Evolutionary conservation across 1,139 yeast species (phyloP).

Genomic region (Taiozyma sp.): DNA sequence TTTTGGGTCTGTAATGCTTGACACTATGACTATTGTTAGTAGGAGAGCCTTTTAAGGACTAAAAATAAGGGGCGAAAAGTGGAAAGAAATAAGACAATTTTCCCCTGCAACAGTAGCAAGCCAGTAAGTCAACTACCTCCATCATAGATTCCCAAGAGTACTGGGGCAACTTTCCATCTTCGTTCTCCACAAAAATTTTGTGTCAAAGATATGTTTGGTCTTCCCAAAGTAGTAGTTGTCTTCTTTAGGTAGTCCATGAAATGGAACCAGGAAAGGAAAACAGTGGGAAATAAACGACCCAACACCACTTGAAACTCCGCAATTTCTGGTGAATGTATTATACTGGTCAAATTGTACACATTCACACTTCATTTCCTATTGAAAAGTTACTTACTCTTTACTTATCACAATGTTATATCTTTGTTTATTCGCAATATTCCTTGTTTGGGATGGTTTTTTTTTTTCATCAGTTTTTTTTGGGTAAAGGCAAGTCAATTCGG

Average conservation of each 20-base stretch:
- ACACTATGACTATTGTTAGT: slow-evolving; percentile 9
- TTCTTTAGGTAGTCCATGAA: slow-evolving; percentile 10
- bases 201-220: background rate
- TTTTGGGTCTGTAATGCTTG: slow-evolving; percentile 22
- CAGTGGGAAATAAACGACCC: too few species aligned
- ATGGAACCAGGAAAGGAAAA: background rate
- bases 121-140: too few species aligned
- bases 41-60: background rate
- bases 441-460: background rate
- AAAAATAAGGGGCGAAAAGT: background rate
- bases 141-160: too few species aligned
- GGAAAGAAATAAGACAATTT: background rate
- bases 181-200: background rate
- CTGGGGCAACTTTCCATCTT: background rate
- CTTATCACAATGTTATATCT: background rate
- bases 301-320: background rate
- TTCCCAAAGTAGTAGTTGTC: slow-evolving; percentile 20
- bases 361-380: background rate
- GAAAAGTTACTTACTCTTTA: background rate
- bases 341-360: background rate
- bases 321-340: too few species aligned
- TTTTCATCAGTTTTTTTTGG: background rate
- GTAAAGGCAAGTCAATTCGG: background rate
- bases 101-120: background rate
- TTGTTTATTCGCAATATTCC: background rate